Conservation (phyloP, 345 rosid genomes). For the Orychophragmus violaceus region DNA sequence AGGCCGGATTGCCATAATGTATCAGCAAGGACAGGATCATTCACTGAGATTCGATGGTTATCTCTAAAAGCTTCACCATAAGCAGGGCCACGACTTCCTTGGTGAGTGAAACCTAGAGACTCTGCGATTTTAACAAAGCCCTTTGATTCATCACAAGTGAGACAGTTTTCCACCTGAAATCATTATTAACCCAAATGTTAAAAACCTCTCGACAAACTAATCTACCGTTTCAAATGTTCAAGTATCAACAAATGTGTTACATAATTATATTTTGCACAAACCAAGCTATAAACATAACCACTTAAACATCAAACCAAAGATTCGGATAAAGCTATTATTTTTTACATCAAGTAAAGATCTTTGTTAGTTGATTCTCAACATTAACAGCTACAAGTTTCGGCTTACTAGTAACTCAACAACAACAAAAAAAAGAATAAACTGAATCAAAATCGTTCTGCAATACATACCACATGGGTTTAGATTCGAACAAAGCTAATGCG, state of each 20-base stretch:
- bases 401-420: too few species aligned
- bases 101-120: conserved; percentile 74
- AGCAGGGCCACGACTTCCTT: conserved; percentile 89
- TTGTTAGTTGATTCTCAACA: not conserved
- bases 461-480: not conserved
- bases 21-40: conserved; percentile 63
- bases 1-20: conserved; percentile 75
- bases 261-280: not conserved
- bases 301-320: not conserved
- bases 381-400: not conserved
- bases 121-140: conserved; percentile 63
- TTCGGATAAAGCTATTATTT: not conserved
- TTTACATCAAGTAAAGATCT: not conserved
- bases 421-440: too few species aligned
- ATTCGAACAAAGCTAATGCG: not conserved
- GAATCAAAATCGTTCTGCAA: too few species aligned
- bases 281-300: not conserved
- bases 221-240: not conserved
- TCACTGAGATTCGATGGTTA: conserved; percentile 66
- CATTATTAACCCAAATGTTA: not conserved
- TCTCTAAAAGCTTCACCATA: conserved; percentile 92
- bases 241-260: not conserved
- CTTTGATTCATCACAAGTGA: conserved; percentile 60
- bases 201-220: not conserved
- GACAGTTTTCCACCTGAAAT: conserved; percentile 64